phyloP scores from a whole-genome alignment of 1,284 basidiomycete genomes.

The Moniliophthora roreri region DNA sequence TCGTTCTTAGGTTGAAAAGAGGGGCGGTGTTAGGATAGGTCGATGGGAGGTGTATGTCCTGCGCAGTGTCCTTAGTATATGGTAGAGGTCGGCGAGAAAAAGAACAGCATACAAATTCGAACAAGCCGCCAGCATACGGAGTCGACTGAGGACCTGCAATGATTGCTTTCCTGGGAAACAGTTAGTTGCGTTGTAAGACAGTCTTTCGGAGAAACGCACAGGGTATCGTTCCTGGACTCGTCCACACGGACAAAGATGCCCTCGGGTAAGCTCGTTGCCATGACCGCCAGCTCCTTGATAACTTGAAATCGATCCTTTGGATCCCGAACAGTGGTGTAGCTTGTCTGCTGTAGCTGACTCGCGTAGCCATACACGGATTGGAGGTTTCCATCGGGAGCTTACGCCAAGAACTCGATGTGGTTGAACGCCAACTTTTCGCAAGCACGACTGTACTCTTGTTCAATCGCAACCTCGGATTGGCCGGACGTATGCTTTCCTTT shows the following conservation, averaged over 20 bases:
- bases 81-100: not conserved
- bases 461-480: slow-evolving; percentile 31
- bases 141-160: slow-evolving; percentile 56
- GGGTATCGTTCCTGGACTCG: slow-evolving; percentile 54
- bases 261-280: slow-evolving; percentile 50
- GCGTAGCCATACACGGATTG: slow-evolving; percentile 35
- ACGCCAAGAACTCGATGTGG: slow-evolving; percentile 35
- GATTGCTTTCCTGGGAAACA: slow-evolving; percentile 44
- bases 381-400: slow-evolving; percentile 18
- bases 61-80: not conserved
- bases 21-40: slow-evolving; percentile 48
- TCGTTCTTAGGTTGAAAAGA: slow-evolving; percentile 48
- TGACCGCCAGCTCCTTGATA: slow-evolving; percentile 53
- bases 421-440: slow-evolving; percentile 50
- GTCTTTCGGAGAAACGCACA: slow-evolving; percentile 32
- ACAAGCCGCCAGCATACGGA: slow-evolving; percentile 54
- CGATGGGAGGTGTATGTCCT: slow-evolving; percentile 34
- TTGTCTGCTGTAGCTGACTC: slow-evolving; percentile 26
- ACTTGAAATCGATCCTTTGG: slow-evolving; percentile 52
- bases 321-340: slow-evolving; percentile 38
- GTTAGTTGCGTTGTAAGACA: slow-evolving; percentile 7
- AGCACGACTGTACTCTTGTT: slow-evolving; percentile 38
- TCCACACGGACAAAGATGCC: slow-evolving; percentile 58
- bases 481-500: slow-evolving; percentile 34
- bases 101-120: slow-evolving; percentile 55